phyloP scores from a whole-genome alignment of 768 basidiomycete genomes.

The Xerocomellus intermedius region DNA sequence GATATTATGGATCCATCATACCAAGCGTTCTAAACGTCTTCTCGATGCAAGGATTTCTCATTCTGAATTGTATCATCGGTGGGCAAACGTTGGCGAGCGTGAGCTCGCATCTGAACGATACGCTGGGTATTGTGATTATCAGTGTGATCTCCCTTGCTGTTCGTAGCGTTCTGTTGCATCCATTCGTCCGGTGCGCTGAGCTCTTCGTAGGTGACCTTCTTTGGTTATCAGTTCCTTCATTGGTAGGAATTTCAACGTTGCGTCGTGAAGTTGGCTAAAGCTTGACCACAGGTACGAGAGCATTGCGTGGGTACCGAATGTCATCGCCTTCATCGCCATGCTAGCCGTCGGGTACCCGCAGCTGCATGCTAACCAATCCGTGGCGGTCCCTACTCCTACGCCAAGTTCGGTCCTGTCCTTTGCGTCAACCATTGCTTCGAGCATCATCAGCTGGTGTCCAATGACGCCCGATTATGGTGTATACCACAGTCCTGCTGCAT shows the following conservation, averaged over 20 bases:
- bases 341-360: conserved; percentile 70
- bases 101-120: conserved; percentile 30
- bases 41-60: conserved; percentile 54
- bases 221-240: conserved; percentile 61
- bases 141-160: conserved; percentile 32
- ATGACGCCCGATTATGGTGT: conserved; percentile 50
- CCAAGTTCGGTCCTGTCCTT: conserved; percentile 40
- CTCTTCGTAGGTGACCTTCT: conserved; percentile 52
- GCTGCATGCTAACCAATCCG: conserved; percentile 40
- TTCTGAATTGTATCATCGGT: conserved; percentile 59
- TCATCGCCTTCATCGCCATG: conserved; percentile 65
- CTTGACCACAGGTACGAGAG: conserved; percentile 60
- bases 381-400: conserved; percentile 37
- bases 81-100: conserved; percentile 60
- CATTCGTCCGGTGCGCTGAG: background rate
- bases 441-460: conserved; percentile 42
- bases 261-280: background rate
- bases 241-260: conserved; percentile 36
- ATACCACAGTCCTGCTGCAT: conserved; percentile 51
- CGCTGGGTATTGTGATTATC: conserved; percentile 34
- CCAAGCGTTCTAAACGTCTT: conserved; percentile 48
- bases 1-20: conserved; percentile 40
- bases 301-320: conserved; percentile 73
- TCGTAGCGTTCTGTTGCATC: conserved; percentile 1
- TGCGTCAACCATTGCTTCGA: conserved; percentile 43